phyloP scores from a whole-genome alignment of 2,329 filamentous ascomycete species.

The Calonectria leucothoes region DNA sequence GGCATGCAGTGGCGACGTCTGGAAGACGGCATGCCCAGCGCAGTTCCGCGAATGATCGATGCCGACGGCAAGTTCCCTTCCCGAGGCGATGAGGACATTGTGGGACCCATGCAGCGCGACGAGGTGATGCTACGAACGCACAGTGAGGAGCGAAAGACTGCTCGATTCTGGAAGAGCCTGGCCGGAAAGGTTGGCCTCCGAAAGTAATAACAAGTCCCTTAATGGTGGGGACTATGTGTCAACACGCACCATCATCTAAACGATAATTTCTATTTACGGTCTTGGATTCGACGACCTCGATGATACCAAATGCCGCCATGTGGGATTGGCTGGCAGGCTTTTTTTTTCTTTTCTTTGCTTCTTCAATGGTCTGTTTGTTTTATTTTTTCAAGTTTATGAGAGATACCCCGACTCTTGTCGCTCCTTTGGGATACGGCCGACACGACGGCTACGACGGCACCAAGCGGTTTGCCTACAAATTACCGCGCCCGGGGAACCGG shows the following conservation, averaged over 20 bases:
- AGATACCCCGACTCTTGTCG: constrained; percentile 46
- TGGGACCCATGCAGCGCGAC: constrained; percentile 86
- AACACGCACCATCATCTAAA: constrained; percentile 19
- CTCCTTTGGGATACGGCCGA: constrained; percentile 35
- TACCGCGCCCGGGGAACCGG: constrained; percentile 11
- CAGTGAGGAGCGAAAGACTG: constrained; percentile 57
- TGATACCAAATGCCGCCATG: constrained; percentile 22
- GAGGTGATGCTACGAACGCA: constrained; percentile 61
- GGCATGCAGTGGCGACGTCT: constrained; percentile 58
- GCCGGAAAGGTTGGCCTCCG: constrained; percentile 57
- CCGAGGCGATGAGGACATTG: constrained; percentile 90
- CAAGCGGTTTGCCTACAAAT: constrained; percentile 19
- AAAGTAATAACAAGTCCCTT: constrained; percentile 33
- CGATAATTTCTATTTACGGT: constrained; percentile 38
- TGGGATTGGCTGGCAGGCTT: constrained; percentile 29
- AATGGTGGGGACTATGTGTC: background rate
- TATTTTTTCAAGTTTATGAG: constrained; percentile 23
- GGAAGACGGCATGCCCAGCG: constrained; percentile 69
- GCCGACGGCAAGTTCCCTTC: constrained; percentile 87
- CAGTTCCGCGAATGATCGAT: constrained; percentile 76
- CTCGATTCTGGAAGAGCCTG: constrained; percentile 61
- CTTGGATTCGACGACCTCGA: constrained; percentile 36
- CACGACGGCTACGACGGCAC: constrained; percentile 39
- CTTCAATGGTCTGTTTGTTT: constrained; percentile 25
- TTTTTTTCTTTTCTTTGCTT: constrained; percentile 33